Evolutionary conservation across 2,329 filamentous ascomycete genomes (phyloP).

Genomic region (Alternaria viburni): DNA sequence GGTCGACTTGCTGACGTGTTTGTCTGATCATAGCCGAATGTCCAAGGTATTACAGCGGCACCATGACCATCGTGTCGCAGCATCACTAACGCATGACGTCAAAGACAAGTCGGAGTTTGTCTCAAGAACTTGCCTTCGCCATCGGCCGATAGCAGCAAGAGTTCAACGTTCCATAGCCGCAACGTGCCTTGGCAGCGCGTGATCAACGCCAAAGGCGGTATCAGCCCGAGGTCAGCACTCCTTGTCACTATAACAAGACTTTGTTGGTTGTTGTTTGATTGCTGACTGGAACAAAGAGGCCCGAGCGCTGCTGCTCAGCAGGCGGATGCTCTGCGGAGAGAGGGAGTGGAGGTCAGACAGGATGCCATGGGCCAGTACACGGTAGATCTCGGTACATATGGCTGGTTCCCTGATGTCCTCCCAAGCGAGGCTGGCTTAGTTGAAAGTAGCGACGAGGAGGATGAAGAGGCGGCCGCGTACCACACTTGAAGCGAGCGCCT

Average conservation of each 20-base stretch:
- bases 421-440: constrained; percentile 54
- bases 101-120: constrained; percentile 84
- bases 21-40: constrained; percentile 50
- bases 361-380: constrained; percentile 56
- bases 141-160: constrained; percentile 50
- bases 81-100: constrained; percentile 48
- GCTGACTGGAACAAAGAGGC: constrained; percentile 46
- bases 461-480: constrained; percentile 40
- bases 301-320: constrained; percentile 55
- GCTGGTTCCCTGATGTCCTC: constrained; percentile 60
- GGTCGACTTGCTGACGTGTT: constrained; percentile 30
- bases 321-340: constrained; percentile 53
- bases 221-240: constrained; percentile 75
- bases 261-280: constrained; percentile 19
- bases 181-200: constrained; percentile 97
- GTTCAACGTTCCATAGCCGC: constrained; percentile 67
- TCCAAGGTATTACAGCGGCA: constrained; percentile 48
- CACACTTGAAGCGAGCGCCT: constrained; percentile 36
- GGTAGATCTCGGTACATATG: constrained; percentile 55
- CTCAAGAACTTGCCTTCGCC: constrained; percentile 79
- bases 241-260: constrained; percentile 11
- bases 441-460: constrained; percentile 43
- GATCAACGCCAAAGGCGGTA: constrained; percentile 83
- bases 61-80: constrained; percentile 16
- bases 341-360: constrained; percentile 56